These are phyloP conservation scores for Didymella segeticola DNA, from an alignment of 2,329 filamentous ascomycete genomes.

Conservation along the genomic window DNA sequence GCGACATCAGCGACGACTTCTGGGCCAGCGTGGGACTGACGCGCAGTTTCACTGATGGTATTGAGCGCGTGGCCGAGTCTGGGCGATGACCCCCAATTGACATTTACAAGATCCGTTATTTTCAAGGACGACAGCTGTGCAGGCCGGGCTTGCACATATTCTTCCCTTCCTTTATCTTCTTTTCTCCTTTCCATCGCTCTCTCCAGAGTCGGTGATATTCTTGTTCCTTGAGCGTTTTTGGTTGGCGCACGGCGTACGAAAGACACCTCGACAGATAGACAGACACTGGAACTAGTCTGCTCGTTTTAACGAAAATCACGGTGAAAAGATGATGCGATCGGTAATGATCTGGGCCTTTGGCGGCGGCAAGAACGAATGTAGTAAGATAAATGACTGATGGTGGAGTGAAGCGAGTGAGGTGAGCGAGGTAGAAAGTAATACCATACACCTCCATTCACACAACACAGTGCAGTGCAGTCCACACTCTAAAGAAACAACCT, in stretches of 20 bases:
- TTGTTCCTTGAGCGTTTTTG: conserved; percentile 12
- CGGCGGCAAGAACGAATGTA: conserved; percentile 8
- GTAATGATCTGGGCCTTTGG: conserved; percentile 7
- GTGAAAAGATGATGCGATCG: background rate
- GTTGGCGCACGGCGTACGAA: background rate
- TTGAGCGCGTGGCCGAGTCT: too few relatives aligned
- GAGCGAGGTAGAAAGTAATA: too few relatives aligned
- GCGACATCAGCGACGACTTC: conserved; percentile 83
- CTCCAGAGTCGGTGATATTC: background rate
- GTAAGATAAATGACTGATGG: background rate
- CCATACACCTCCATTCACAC: too few relatives aligned
- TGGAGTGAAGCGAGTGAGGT: too few relatives aligned
- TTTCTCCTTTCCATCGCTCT: background rate
- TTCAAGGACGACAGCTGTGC: conserved; percentile 7
- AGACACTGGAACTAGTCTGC: too few relatives aligned
- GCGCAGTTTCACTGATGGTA: conserved; percentile 43
- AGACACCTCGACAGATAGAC: background rate
- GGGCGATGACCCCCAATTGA: too few relatives aligned
- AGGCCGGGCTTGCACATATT: conserved; percentile 7
- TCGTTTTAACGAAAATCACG: conserved; percentile 10
- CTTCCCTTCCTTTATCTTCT: background rate
- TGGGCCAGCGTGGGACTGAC: conserved; percentile 63
- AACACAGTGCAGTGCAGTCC: too few relatives aligned
- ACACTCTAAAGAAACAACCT: too few relatives aligned
- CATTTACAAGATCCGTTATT: too few relatives aligned